A percentile compares a stretch with the other conserved stretches of the same genome.
Evolutionary conservation across 2,329 filamentous ascomycete genomes (phyloP).

Genomic region (Cladosporium sp.): DNA sequence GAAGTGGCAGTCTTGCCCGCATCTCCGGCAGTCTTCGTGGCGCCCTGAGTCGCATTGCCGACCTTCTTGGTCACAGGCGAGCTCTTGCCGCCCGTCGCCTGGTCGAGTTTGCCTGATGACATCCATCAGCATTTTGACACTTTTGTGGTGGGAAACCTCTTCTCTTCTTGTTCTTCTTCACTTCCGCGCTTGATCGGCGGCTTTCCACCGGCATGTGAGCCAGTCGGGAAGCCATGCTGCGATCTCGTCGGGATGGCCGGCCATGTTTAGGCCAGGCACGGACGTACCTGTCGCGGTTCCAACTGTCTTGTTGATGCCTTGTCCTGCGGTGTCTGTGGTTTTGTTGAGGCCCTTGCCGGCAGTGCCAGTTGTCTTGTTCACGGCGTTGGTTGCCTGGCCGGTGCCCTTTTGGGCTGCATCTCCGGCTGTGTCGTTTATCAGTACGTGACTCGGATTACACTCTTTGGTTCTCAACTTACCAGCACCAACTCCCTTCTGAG

Average conservation of each 20-base stretch:
- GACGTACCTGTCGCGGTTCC: constrained; percentile 29
- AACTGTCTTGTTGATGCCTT: constrained; percentile 22
- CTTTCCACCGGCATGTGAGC: constrained; percentile 24
- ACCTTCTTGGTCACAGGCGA: constrained; percentile 30
- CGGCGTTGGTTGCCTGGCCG: constrained; percentile 21
- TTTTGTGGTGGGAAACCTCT: not conserved
- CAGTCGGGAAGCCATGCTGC: constrained; percentile 24
- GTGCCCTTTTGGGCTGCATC: constrained; percentile 21
- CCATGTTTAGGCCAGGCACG: not conserved
- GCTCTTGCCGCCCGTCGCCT: constrained; percentile 28
- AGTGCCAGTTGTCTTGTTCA: constrained; percentile 24
- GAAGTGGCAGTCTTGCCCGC: constrained; percentile 25
- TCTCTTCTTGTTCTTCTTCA: not conserved
- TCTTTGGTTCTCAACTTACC: not conserved
- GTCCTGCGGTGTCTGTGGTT: constrained; percentile 20
- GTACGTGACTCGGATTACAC: not conserved
- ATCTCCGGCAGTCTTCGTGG: constrained; percentile 34
- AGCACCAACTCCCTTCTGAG: constrained; percentile 5
- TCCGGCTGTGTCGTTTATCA: not conserved
- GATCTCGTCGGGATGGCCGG: constrained; percentile 13
- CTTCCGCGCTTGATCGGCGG: constrained; percentile 16
- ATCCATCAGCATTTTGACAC: constrained; percentile 18
- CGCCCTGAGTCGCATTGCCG: constrained; percentile 31
- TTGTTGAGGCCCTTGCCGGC: constrained; percentile 26
- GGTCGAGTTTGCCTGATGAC: constrained; percentile 28